Base-by-base conservation (phyloP, 2,329 filamentous ascomycete species). In the Arthrinium phaeospermum region DNA sequence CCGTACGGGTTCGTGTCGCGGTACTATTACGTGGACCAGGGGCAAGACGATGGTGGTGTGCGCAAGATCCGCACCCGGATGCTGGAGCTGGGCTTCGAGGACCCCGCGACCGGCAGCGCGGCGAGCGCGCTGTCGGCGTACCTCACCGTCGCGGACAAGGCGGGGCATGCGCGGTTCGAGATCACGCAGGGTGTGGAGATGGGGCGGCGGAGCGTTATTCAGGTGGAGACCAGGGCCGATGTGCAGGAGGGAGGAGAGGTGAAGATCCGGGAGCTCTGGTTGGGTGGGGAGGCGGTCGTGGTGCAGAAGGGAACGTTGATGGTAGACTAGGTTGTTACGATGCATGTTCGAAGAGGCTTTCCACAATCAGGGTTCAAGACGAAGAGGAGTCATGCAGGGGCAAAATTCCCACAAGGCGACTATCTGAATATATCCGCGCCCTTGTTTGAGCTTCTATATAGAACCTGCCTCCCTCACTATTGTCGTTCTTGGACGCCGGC, bases 111-210 rank as follows among this genome's bases (percentile, higher is more conserved):
- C 0, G 91, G 91, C 0, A 91, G 88, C 73, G 90, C 91, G 44
- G 89, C 91, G 6, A 87, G 86, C 77, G 87, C 87, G 10, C 79
- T 93, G 75, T 83, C 84, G 27, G 82, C 85, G 71, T 91, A 88
- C 76, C 81, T 92, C 73, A 84, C 86, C 5, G 77, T 88, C 70
- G 79, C 79, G n/a, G 82, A 82, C 70, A 79, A 75, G 72, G 72
- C 61, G 78, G 72, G 34, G 70, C 75, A 70, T 5, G 74, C 53
- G 64, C 82, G 79, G 71, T 91, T 88, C 75, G 83, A 86, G 72
- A 82, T 93, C 74, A 88, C 88, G 72, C 91, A 93, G 81, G 91
- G 91, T 0, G 89, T 92, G 13, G 91, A 93, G 81, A 92, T 93
- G 88, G 91, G 90, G 7, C 81, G 90, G 75, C 82, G 82, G 79